Conservation (phyloP, 345 rosid genomes). For the Clarkia xantiana region DNA sequence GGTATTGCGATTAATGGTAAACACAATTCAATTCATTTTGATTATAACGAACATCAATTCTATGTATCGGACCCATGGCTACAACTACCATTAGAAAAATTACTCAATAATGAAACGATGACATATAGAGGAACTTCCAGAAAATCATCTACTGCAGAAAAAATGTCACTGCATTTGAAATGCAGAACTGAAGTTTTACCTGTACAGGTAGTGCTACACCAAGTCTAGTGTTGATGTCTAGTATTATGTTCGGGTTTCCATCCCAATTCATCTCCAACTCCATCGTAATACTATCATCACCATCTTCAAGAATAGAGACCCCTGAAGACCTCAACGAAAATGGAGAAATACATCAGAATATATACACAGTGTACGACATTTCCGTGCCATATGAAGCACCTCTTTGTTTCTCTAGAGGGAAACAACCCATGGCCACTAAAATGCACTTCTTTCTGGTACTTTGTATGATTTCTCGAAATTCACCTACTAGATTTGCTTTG, state of each 20-base stretch:
- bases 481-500: no score
- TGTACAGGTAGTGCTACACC: constrained; percentile 83
- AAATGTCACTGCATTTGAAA: not conserved
- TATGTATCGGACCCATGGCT: no score
- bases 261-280: constrained; percentile 98
- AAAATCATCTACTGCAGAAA: not conserved
- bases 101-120: no score
- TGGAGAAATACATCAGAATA: not conserved
- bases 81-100: no score
- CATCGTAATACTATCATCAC: constrained; percentile 43
- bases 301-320: constrained; percentile 60
- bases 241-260: constrained; percentile 79
- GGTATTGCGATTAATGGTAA: no score
- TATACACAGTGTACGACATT: not conserved
- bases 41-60: not conserved
- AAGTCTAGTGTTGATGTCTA: constrained; percentile 68
- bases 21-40: not conserved
- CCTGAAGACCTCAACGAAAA: constrained; percentile 25
- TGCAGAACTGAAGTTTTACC: constrained; percentile 23
- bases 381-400: not conserved
- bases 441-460: no score
- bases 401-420: no score
- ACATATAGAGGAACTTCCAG: no score
- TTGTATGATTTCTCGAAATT: no score
- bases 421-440: no score